These are phyloP conservation scores for Melaleuca quinquenervia DNA, from an alignment of 345 rosid species.

Conservation along the genomic window DNA sequence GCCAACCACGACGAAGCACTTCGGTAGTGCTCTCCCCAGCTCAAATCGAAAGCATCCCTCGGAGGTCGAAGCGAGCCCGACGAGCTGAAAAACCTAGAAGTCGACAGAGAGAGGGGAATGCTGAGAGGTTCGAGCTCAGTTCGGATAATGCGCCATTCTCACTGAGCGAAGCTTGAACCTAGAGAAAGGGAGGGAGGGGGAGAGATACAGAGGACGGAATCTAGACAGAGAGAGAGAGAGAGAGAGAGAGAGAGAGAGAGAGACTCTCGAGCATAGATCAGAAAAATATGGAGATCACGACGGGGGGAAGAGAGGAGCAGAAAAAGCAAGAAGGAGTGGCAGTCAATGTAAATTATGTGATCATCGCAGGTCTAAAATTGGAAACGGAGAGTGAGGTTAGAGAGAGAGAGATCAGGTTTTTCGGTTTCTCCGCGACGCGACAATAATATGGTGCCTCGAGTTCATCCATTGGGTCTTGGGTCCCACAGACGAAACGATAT, in stretches of 20 bases:
- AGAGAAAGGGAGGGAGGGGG: not conserved
- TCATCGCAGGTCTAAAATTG: not conserved
- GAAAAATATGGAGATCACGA: not conserved
- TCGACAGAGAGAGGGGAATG: conserved; percentile 1
- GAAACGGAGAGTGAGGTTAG: conserved; percentile 6
- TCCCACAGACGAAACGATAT: not conserved
- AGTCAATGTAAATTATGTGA: conserved; percentile 3
- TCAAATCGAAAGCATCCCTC: not conserved
- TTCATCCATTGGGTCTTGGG: not conserved
- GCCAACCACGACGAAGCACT: not conserved
- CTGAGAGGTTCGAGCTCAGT: not conserved
- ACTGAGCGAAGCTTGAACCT: not conserved
- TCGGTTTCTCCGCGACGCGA: not conserved
- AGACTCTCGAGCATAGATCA: not conserved
- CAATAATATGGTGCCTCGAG: not conserved
- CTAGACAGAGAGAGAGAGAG: not conserved
- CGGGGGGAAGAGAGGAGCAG: not conserved
- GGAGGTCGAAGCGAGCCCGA: conserved; percentile 9
- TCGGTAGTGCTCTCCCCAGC: not conserved
- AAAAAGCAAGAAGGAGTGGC: conserved; percentile 2
- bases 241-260: not conserved
- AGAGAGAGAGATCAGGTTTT: not conserved
- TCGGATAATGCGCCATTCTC: not conserved
- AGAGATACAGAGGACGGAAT: not conserved
- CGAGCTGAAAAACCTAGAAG: conserved; percentile 4